These are phyloP conservation scores for Lactarius hengduanensis DNA, from an alignment of 768 basidiomycete genomes.

Conservation along the genomic window DNA sequence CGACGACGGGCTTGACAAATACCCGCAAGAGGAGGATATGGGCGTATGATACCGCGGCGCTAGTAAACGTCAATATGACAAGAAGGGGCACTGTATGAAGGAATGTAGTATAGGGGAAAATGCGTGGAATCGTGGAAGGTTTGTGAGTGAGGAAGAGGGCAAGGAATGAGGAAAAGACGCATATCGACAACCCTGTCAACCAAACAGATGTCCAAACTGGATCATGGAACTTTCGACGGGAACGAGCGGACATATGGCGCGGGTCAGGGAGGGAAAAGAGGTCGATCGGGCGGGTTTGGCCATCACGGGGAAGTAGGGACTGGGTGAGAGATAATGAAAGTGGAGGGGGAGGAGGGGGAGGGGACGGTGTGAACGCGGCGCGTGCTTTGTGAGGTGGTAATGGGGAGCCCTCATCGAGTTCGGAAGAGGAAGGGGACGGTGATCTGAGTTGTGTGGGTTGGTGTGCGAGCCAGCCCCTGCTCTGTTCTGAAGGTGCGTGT, in stretches of 20 bases:
- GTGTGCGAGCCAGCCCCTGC: slow-evolving; percentile 67
- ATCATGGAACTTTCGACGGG: slow-evolving; percentile 73
- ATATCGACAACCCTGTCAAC: slow-evolving; percentile 56
- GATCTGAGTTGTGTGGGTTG: slow-evolving; percentile 64
- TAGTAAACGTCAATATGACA: slow-evolving; percentile 66
- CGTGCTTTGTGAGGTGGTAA: slow-evolving; percentile 45
- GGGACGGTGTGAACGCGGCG: slow-evolving; percentile 37
- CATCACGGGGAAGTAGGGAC: slow-evolving; percentile 75
- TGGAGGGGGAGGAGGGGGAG: slow-evolving; percentile 47
- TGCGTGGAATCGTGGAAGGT: slow-evolving; percentile 35
- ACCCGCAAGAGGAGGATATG: slow-evolving; percentile 75
- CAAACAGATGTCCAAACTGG: slow-evolving; percentile 68
- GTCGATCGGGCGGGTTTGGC: slow-evolving; percentile 58
- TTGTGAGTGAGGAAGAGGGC: slow-evolving; percentile 58
- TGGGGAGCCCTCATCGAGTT: slow-evolving; percentile 44
- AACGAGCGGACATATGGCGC: slow-evolving; percentile 53
- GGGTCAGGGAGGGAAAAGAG: slow-evolving; percentile 79
- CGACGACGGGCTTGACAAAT: slow-evolving; percentile 82
- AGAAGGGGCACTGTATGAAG: slow-evolving; percentile 77
- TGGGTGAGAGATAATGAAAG: slow-evolving; percentile 72
- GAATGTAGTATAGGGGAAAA: slow-evolving; percentile 65
- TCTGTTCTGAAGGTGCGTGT: slow-evolving; percentile 37
- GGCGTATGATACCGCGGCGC: slow-evolving; percentile 67
- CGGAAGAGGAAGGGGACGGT: slow-evolving; percentile 41
- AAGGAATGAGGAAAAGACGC: slow-evolving; percentile 61